Conservation (phyloP, 2,329 filamentous ascomycete species). For the Nemania diffusa region DNA sequence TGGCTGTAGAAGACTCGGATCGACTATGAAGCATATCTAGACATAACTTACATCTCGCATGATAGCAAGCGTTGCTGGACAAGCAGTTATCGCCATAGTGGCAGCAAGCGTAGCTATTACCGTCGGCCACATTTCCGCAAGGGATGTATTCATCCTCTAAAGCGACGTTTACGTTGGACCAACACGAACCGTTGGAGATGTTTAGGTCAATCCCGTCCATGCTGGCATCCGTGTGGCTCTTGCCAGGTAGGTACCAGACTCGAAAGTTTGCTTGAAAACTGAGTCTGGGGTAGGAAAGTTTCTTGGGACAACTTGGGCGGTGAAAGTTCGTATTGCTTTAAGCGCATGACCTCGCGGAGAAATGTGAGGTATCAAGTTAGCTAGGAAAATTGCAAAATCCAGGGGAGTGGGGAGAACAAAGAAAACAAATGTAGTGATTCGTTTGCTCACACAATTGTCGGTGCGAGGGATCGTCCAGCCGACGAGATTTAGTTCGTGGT, state of each 20-base stretch:
- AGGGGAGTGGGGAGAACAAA: slow-evolving; percentile 10
- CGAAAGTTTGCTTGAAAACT: not conserved
- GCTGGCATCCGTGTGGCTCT: not conserved
- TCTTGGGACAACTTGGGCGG: not conserved
- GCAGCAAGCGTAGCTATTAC: slow-evolving; percentile 39
- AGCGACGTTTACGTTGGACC: slow-evolving; percentile 32
- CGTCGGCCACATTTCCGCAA: slow-evolving; percentile 38
- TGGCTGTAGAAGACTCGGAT: not conserved
- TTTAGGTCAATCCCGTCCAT: slow-evolving; percentile 31
- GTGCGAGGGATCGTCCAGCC: slow-evolving; percentile 2
- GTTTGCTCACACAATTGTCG: slow-evolving; percentile 21
- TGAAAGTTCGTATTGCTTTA: not conserved
- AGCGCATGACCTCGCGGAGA: not conserved
- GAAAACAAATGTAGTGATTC: slow-evolving; percentile 6
- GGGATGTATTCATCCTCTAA: slow-evolving; percentile 37
- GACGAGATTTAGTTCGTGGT: not conserved
- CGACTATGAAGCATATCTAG: not conserved
- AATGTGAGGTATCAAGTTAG: not conserved
- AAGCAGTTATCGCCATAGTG: slow-evolving; percentile 38
- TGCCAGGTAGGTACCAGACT: not conserved
- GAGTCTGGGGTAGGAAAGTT: not conserved
- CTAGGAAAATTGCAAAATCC: not conserved
- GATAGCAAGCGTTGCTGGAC: slow-evolving; percentile 38
- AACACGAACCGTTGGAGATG: slow-evolving; percentile 41
- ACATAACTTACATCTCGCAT: slow-evolving; percentile 33